Base-by-base conservation (phyloP, 352 stramenopile species). In the Pythium utonaiense region DNA sequence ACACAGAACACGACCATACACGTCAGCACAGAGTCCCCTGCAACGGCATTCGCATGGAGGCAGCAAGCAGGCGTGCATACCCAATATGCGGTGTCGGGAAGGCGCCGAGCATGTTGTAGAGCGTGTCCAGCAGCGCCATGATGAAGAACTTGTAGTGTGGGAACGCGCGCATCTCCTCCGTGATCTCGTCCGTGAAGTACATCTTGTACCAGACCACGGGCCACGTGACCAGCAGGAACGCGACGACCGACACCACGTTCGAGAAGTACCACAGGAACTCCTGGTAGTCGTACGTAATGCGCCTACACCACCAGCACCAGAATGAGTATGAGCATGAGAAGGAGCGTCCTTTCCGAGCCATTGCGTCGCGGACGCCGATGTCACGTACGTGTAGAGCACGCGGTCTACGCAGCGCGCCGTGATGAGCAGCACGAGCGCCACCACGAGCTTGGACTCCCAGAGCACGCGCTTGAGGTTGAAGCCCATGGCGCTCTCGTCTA, bases 221-320 rank as follows among this genome's bases (percentile, higher is more conserved):
- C 67, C 80, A 88, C 22, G 80, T 84, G 6, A 81, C 91, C 27
- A 88, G 63, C 1, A 91, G 51, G 60, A 93, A 96, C 14, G 79
- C 76, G 33, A 94, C 68, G 40, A 81, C 80, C 27, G 89, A 74
- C 63, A 96, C 88, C 34, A 93, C 71, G 61, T 93, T 92, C 30
- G 79, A 81, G 33, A 94, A 94, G 66, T 94, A 96, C 84, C 84
- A 96, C 12, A 95, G 77, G 63, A 92, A 95, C 21, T 75, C 71
- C n/a, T 75, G 86, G 70, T 95, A 95, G 58, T 91, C 83, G 61
- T 92, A 95, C 60, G 85, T 92, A 61, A 95, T 89, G 56, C 85
- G 85, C 28, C 83, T 91, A 70, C 66, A 63, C 2, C 42, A 54
- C n/a, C 5, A 4, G 53, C 36, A 49, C 6, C 6, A 14, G 24